Percentiles rank a stretch among this genome's conserved stretches.
Conservation (phyloP, 208 protist species). For the Porcisia deanei region DNA sequence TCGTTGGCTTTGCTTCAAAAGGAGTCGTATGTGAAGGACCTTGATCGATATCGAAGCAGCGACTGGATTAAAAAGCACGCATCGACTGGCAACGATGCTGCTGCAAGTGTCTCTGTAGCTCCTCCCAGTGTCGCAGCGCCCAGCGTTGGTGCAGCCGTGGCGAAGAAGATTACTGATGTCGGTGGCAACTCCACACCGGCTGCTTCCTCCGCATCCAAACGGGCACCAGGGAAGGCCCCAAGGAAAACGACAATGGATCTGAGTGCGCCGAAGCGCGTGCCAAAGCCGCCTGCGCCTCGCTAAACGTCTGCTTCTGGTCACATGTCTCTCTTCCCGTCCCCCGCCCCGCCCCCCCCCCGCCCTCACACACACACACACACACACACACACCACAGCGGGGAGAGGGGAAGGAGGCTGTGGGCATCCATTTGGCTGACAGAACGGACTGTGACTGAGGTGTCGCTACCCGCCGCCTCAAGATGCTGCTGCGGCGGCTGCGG, state of each 20-base stretch:
- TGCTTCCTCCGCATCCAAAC: background rate
- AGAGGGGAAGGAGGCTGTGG: background rate
- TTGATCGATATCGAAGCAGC: conserved; percentile 42
- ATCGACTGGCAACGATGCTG: background rate
- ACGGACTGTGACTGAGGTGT: background rate
- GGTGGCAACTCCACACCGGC: background rate
- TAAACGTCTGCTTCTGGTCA: conserved; percentile 1
- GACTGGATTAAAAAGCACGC: background rate
- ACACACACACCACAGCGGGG: too few relatives aligned
- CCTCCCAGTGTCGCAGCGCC: background rate
- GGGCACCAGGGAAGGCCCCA: too few relatives aligned
- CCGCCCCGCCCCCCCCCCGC: too few relatives aligned
- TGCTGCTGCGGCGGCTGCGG: background rate
- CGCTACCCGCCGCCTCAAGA: background rate
- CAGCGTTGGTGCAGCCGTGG: background rate
- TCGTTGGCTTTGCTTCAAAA: conserved; percentile 50
- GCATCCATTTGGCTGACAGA: too few relatives aligned
- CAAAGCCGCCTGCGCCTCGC: conserved; percentile 7
- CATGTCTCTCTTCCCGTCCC: background rate
- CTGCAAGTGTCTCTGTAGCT: background rate
- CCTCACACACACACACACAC: too few relatives aligned
- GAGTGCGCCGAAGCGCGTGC: background rate
- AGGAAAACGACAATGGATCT: background rate
- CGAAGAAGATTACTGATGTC: background rate
- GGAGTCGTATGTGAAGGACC: conserved; percentile 40